Conservation (phyloP, 441 rosid species). For the Pelargonium australe region DNA sequence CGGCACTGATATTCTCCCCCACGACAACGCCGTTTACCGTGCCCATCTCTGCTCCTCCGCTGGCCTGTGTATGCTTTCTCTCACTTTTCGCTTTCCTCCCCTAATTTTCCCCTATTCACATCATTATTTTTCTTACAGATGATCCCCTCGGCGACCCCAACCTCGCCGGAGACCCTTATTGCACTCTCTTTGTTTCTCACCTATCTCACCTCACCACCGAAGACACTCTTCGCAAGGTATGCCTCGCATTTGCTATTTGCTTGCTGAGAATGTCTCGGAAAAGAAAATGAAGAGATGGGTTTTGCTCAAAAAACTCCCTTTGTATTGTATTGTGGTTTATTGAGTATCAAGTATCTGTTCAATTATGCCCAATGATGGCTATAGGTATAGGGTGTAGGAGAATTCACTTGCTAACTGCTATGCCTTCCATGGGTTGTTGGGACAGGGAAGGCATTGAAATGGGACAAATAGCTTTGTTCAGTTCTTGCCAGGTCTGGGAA, state of each 20-base stretch:
- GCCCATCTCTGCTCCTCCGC: slow-evolving; percentile 80
- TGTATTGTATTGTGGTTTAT: not conserved
- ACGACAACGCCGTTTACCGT: slow-evolving; percentile 69
- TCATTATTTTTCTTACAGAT: slow-evolving; percentile 35
- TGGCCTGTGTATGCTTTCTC: slow-evolving; percentile 49
- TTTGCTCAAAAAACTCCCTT: not conserved
- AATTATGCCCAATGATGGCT: not conserved
- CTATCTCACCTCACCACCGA: slow-evolving; percentile 74
- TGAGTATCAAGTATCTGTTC: not conserved
- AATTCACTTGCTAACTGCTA: not conserved
- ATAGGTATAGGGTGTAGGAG: not conserved
- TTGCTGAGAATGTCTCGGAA: not conserved
- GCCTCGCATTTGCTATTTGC: not conserved
- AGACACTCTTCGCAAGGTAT: slow-evolving; percentile 53
- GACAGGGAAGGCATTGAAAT: not conserved
- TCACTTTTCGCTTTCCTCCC: not conserved
- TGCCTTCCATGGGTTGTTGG: not conserved
- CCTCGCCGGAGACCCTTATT: slow-evolving; percentile 63
- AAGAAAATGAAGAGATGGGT: not conserved
- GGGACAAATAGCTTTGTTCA: not conserved
- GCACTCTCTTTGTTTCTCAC: slow-evolving; percentile 71
- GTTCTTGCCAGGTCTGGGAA: not conserved
- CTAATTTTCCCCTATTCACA: not conserved
- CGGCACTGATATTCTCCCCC: slow-evolving; percentile 73
- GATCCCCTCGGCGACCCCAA: slow-evolving; percentile 83